Base-by-base conservation (phyloP, 2,329 filamentous ascomycete species). In the Penicillium sp. region DNA sequence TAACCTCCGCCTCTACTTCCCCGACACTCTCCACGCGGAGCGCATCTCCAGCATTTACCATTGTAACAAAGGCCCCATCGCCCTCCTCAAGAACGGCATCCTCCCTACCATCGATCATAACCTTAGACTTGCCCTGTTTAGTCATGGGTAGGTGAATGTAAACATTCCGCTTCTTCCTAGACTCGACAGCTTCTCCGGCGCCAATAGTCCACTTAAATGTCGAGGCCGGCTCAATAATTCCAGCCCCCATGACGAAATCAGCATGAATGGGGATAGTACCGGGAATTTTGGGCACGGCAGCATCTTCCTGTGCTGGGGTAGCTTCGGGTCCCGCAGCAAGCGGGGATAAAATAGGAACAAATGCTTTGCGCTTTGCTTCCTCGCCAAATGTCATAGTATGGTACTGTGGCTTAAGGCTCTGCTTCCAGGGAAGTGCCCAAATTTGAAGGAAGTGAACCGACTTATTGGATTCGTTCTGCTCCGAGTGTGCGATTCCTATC, bases 361-460 rank as follows among this genome's bases (percentile, higher is more conserved):
- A 88, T 17, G 75, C 84, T 67, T 86, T 81, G 58, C 82, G 80
- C 81, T 95, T 95, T 60, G 83, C 81, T 57, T 86, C 88, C 48
- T 95, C 91, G 50, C 80, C 76, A 66, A 91, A 95, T 61, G 84
- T 83, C 59, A 81, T 82, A 5, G 89, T 94, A 73, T 91, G 89
- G 71, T 96, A 96, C 40, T 84, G 81, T 2, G 91, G 91, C 47
- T 82, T 81, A 48, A 96, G 80, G 0, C 89, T 88, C 23, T 81
- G 77, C 73, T 86, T 86, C 84, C 91, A 93, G 0, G 91, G 91
- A 50, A 90, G 79, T 1, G 88, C 90, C 91, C 91, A 96, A 67
- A 96, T 95, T 75, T 96, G 91, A 35, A 96, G 78, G 71, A 95
- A 95, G 71, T 95, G 91, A 13, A 91, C 89, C 45, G 90, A 84